These are phyloP conservation scores for Colletotrichum camelliae DNA, from an alignment of 2,329 filamentous ascomycete genomes.

Conservation along the genomic window DNA sequence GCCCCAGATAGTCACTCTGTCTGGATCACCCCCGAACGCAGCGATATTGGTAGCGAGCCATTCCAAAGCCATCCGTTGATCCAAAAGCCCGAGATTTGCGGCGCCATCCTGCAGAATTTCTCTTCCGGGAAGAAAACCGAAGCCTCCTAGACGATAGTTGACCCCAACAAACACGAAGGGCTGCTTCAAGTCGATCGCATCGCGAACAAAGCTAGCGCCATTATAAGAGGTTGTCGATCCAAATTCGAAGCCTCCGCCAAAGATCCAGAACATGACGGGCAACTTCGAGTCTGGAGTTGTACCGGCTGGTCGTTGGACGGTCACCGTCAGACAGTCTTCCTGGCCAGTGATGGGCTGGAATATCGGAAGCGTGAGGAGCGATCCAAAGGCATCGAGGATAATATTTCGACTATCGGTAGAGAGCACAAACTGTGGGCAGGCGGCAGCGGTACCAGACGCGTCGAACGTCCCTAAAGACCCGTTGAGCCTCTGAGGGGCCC, in stretches of 20 bases:
- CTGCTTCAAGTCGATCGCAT: constrained; percentile 55
- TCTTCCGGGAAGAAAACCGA: constrained; percentile 74
- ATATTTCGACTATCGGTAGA: constrained; percentile 49
- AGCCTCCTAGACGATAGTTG: constrained; percentile 78
- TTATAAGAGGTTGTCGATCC: constrained; percentile 60
- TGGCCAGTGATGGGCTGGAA: constrained; percentile 60
- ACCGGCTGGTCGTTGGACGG: constrained; percentile 63
- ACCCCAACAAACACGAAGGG: constrained; percentile 78
- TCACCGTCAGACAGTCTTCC: constrained; percentile 70
- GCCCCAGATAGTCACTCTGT: constrained; percentile 82
- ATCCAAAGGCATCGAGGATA: constrained; percentile 50
- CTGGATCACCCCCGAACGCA: constrained; percentile 78
- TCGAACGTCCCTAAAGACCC: constrained; percentile 63
- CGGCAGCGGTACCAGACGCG: constrained; percentile 60
- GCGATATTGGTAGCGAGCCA: constrained; percentile 82
- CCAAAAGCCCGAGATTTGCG: constrained; percentile 73
- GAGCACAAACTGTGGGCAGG: constrained; percentile 77
- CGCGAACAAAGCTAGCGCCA: constrained; percentile 48
- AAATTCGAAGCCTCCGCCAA: constrained; percentile 68
- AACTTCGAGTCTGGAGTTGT: constrained; percentile 60
- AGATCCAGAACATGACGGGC: constrained; percentile 75
- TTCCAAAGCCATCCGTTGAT: constrained; percentile 74
- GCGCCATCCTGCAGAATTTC: constrained; percentile 72
- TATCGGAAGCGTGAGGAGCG: constrained; percentile 59
- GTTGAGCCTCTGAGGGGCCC: constrained; percentile 68